Evolutionary conservation across 352 stramenopile species (phyloP).

Genomic region (Pythium diclinum): DNA sequence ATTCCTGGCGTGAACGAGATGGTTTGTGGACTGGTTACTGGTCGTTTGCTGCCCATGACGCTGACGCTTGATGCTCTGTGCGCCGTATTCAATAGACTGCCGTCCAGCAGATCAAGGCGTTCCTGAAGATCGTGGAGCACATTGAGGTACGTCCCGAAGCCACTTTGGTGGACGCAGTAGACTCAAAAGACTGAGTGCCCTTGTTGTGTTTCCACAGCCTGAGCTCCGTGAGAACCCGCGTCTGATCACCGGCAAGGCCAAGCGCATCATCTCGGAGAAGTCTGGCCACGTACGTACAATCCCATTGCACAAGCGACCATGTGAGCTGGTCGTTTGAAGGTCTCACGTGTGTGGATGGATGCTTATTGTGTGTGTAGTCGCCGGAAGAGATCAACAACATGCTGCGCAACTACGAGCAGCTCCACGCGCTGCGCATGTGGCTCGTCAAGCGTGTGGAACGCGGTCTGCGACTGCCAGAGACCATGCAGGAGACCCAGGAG

Average conservation of each 20-base stretch:
- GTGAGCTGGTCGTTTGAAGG: not conserved
- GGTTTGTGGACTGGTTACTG: slow-evolving; percentile 29
- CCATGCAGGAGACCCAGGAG: slow-evolving; percentile 74
- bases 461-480: slow-evolving; percentile 65
- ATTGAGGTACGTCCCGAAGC: slow-evolving; percentile 43
- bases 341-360: not conserved
- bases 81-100: slow-evolving; percentile 42
- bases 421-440: slow-evolving; percentile 71
- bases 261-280: slow-evolving; percentile 81
- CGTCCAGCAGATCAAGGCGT: slow-evolving; percentile 83
- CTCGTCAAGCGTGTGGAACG: slow-evolving; percentile 80
- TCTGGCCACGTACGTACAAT: slow-evolving; percentile 59
- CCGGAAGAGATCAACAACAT: slow-evolving; percentile 87
- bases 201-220: slow-evolving; percentile 30
- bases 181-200: not conserved
- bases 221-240: slow-evolving; percentile 66
- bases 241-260: slow-evolving; percentile 82
- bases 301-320: not conserved
- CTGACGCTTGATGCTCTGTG: not conserved
- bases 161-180: no score
- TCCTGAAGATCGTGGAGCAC: slow-evolving; percentile 74
- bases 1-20: slow-evolving; percentile 75
- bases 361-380: slow-evolving; percentile 34
- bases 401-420: slow-evolving; percentile 81
- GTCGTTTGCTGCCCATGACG: not conserved